Evolutionary conservation across 2,329 filamentous ascomycete genomes (phyloP).

Genomic region (Periconia macrospinosa): DNA sequence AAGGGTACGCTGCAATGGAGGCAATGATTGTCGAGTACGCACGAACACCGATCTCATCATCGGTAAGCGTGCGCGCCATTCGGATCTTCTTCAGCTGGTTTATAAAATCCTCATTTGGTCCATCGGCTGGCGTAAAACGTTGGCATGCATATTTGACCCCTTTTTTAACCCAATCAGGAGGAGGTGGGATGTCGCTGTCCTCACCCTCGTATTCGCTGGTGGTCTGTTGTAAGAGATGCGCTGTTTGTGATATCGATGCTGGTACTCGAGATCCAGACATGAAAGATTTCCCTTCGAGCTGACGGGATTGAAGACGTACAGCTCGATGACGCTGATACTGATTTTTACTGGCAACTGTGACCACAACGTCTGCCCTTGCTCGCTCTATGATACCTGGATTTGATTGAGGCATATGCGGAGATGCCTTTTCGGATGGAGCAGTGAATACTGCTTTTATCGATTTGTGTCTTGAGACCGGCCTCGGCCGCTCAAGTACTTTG

Average conservation of each 20-base stretch:
- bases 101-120: constrained; percentile 77
- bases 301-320: constrained; percentile 25
- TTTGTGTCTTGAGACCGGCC: constrained; percentile 16
- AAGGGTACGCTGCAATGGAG: constrained; percentile 77
- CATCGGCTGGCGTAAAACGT: constrained; percentile 68
- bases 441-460: constrained; percentile 21
- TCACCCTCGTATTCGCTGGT: constrained; percentile 76
- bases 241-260: constrained; percentile 18
- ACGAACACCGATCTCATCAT: constrained; percentile 77
- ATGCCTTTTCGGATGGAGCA: constrained; percentile 10
- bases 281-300: constrained; percentile 38
- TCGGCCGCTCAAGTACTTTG: constrained; percentile 45
- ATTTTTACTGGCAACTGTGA: constrained; percentile 8
- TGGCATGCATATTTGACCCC: constrained; percentile 76
- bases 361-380: constrained; percentile 53
- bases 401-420: constrained; percentile 19
- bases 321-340: constrained; percentile 15
- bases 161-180: constrained; percentile 70
- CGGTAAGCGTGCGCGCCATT: constrained; percentile 67
- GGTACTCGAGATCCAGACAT: constrained; percentile 21
- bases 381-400: constrained; percentile 53
- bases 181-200: constrained; percentile 58
- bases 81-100: constrained; percentile 73
- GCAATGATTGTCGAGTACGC: constrained; percentile 90
- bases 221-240: constrained; percentile 64